These are phyloP conservation scores for Reutealis trisperma DNA, from an alignment of 345 rosid species.

Conservation along the genomic window DNA sequence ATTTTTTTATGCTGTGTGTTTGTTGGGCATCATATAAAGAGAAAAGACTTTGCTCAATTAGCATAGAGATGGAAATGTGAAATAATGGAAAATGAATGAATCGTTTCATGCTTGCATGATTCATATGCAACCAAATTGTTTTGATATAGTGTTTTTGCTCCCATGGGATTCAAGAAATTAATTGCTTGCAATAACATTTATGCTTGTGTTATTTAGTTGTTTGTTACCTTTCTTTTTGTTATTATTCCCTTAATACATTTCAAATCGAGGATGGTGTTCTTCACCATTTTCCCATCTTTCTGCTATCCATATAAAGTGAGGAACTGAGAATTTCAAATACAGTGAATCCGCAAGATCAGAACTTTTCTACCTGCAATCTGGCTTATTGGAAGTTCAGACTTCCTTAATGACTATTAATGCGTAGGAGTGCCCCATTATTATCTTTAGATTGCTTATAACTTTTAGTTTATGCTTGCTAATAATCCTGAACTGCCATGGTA, in stretches of 20 bases:
- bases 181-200: not conserved
- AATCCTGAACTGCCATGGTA: not conserved
- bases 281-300: not conserved
- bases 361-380: not conserved
- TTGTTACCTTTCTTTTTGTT: not conserved
- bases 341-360: not conserved
- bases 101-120: slow-evolving; percentile 1
- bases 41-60: slow-evolving; percentile 1
- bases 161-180: not conserved
- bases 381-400: not conserved
- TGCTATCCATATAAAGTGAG: not conserved
- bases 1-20: not conserved
- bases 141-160: not conserved
- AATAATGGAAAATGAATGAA: slow-evolving; percentile 19
- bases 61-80: slow-evolving; percentile 2
- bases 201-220: not conserved
- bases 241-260: not conserved
- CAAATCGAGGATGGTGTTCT: not conserved
- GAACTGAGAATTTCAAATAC: not conserved
- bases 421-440: not conserved
- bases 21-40: not conserved
- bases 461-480: not conserved
- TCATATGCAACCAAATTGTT: not conserved
- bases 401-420: no score
- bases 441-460: not conserved